phyloP scores from a whole-genome alignment of 1,284 basidiomycete genomes.

The Malassezia slooffiae region DNA sequence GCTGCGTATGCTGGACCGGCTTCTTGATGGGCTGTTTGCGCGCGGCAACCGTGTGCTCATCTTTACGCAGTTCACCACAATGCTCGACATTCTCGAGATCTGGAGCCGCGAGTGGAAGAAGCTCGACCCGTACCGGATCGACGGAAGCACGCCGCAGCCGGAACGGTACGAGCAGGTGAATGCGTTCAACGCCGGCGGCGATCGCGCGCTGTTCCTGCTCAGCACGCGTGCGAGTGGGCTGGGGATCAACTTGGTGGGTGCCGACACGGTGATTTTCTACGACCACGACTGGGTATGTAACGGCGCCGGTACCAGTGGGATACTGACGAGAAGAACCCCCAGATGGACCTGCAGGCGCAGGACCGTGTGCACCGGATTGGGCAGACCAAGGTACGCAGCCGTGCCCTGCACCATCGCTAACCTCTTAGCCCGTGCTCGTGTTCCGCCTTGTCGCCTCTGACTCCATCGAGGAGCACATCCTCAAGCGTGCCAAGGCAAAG shows the following conservation, averaged over 20 bases:
- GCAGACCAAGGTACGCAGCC: slow-evolving; percentile 58
- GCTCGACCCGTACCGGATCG: slow-evolving; percentile 76
- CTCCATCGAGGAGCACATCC: slow-evolving; percentile 81
- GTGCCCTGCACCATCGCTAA: neutral
- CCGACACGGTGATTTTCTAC: slow-evolving; percentile 60
- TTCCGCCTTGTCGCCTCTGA: slow-evolving; percentile 64
- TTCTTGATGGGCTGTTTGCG: slow-evolving; percentile 72
- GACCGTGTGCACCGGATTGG: slow-evolving; percentile 92
- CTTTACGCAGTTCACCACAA: slow-evolving; percentile 71
- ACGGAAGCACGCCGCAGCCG: slow-evolving; percentile 67
- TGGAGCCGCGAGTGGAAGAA: slow-evolving; percentile 54
- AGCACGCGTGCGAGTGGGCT: slow-evolving; percentile 85
- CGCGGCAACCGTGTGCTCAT: slow-evolving; percentile 78
- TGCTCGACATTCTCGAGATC: slow-evolving; percentile 78
- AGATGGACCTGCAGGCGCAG: slow-evolving; percentile 86
- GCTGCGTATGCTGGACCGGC: slow-evolving; percentile 85
- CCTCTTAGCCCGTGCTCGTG: slow-evolving; percentile 47
- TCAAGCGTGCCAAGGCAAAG: slow-evolving; percentile 76
- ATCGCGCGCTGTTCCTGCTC: slow-evolving; percentile 65
- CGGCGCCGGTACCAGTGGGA: neutral
- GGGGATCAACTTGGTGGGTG: slow-evolving; percentile 73
- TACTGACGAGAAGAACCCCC: slow-evolving; percentile 59
- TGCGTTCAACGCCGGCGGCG: slow-evolving; percentile 57
- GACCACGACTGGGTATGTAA: slow-evolving; percentile 79
- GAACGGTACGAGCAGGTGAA: slow-evolving; percentile 74